phyloP scores from a whole-genome alignment of 768 basidiomycete species.

The Podaxis pistillaris region DNA sequence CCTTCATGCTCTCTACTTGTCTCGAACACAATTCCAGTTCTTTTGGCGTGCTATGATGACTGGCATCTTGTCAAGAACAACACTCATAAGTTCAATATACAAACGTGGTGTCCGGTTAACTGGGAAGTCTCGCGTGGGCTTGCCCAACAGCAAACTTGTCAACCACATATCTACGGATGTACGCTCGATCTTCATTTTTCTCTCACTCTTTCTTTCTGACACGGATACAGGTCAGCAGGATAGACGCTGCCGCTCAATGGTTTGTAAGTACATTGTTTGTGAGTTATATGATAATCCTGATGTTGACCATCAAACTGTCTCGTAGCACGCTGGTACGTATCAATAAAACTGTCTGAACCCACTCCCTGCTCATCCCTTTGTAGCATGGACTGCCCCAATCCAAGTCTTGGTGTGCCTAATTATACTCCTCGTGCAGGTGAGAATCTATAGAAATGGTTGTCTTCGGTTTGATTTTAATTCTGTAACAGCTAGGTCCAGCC shows the following conservation, averaged over 20 bases:
- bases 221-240: constrained; percentile 44
- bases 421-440: constrained; percentile 58
- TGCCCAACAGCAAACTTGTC: constrained; percentile 59
- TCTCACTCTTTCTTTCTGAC: background rate
- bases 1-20: background rate
- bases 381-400: constrained; percentile 68
- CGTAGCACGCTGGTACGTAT: constrained; percentile 39
- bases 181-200: constrained; percentile 19
- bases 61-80: constrained; percentile 62
- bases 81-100: constrained; percentile 70
- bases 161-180: constrained; percentile 70
- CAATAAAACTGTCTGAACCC: constrained; percentile 8
- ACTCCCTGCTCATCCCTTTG: background rate
- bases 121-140: constrained; percentile 59
- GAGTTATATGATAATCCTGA: background rate
- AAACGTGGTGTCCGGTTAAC: constrained; percentile 65
- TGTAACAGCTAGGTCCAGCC: constrained; percentile 58
- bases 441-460: background rate
- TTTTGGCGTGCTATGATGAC: constrained; percentile 71
- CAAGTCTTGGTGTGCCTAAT: constrained; percentile 60
- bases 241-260: constrained; percentile 68
- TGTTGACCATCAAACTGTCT: background rate
- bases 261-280: constrained; percentile 46
- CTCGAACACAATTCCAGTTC: constrained; percentile 38
- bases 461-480: background rate